Evolutionary conservation across 2,329 filamentous ascomycete genomes (phyloP).

Genomic region (Claviceps humidiphila): DNA sequence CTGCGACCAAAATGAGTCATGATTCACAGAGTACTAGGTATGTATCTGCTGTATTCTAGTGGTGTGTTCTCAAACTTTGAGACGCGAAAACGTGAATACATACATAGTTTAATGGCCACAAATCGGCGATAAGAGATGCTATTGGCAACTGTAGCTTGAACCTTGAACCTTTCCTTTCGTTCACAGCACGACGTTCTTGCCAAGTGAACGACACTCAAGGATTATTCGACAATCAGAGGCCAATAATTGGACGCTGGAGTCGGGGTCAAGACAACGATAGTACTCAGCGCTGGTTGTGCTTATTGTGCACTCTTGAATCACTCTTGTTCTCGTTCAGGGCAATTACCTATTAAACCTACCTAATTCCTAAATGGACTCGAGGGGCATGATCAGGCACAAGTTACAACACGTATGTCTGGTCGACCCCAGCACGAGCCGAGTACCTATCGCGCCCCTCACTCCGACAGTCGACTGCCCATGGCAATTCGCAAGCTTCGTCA

Average conservation of each 20-base stretch:
- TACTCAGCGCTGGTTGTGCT: not conserved
- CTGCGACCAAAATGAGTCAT: not conserved
- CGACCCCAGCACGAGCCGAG: not conserved
- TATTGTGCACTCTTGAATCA: not conserved
- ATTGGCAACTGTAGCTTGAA: too few species aligned
- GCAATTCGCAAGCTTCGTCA: not conserved
- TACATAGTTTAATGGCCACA: too few species aligned
- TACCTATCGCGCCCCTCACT: not conserved
- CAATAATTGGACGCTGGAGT: too few species aligned
- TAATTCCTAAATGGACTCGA: not conserved
- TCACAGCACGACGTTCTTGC: not conserved
- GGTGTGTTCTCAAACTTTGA: too few species aligned
- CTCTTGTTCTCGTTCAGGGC: not conserved
- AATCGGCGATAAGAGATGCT: too few species aligned
- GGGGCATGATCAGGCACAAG: not conserved
- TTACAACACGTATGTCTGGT: not conserved
- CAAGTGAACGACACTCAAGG: not conserved
- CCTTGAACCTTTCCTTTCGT: too few species aligned
- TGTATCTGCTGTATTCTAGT: too few species aligned
- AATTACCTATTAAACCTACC: not conserved
- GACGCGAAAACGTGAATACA: too few species aligned
- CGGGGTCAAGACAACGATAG: not conserved
- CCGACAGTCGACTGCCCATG: not conserved
- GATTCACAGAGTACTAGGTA: not conserved
- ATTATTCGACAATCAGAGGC: not conserved